Percentiles rank a stretch among this genome's conserved stretches.
phyloP scores from a whole-genome alignment of 139 green algal species.

The Ettlia oleoabundans region DNA sequence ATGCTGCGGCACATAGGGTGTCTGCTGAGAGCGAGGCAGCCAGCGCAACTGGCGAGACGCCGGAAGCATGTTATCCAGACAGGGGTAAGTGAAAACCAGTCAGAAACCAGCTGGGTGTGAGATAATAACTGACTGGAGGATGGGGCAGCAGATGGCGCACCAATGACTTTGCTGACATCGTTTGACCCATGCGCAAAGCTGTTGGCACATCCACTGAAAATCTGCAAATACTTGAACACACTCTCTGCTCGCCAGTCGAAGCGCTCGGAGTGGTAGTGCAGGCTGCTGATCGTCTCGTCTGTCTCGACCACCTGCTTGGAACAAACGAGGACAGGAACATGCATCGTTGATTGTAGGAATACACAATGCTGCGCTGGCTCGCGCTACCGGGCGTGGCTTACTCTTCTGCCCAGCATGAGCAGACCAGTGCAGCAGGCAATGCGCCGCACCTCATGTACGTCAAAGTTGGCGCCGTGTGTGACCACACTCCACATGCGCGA shows the following conservation, averaged over 20 bases:
- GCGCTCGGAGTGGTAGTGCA: conserved; percentile 29
- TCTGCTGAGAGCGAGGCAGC: too few relatives aligned
- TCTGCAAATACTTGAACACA: conserved; percentile 73
- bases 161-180: conserved; percentile 85
- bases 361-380: too few relatives aligned
- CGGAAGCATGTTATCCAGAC: too few relatives aligned
- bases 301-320: conserved; percentile 21
- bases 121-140: too few relatives aligned
- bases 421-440: neutral
- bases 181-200: conserved; percentile 90
- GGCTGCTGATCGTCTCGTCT: neutral
- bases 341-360: neutral
- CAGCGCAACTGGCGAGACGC: too few relatives aligned
- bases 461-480: conserved; percentile 5
- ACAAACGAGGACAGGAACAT: neutral
- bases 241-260: conserved; percentile 25
- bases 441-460: conserved; percentile 14
- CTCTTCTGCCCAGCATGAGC: too few relatives aligned
- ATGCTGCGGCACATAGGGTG: too few relatives aligned
- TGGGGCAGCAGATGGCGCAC: too few relatives aligned
- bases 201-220: conserved; percentile 84
- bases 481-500: conserved; percentile 6
- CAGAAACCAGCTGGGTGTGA: too few relatives aligned
- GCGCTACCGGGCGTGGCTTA: too few relatives aligned
- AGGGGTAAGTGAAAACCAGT: too few relatives aligned